phyloP scores from a whole-genome alignment of 768 basidiomycete species.

The Amanita rimosa region DNA sequence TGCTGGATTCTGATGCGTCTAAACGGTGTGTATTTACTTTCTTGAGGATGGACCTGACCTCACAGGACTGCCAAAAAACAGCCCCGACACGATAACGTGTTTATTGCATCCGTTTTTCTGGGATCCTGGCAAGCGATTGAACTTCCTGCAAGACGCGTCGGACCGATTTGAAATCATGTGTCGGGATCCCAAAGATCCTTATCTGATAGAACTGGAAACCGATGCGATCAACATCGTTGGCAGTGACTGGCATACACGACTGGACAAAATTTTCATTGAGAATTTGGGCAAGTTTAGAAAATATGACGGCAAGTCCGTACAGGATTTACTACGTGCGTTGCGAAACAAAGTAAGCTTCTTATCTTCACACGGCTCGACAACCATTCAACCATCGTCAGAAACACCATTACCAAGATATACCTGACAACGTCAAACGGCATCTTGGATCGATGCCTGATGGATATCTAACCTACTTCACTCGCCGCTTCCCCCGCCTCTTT shows the following conservation, averaged over 20 bases:
- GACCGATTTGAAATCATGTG: conserved; percentile 98
- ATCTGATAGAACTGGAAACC: conserved; percentile 65
- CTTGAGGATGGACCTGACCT: neutral
- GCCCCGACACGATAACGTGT: conserved; percentile 83
- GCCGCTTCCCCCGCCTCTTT: conserved; percentile 85
- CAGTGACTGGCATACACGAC: conserved; percentile 76
- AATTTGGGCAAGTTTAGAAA: conserved; percentile 97
- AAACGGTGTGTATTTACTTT: conserved; percentile 44
- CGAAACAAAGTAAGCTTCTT: conserved; percentile 74
- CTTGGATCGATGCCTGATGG: conserved; percentile 89
- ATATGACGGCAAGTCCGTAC: conserved; percentile 85
- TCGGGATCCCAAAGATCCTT: conserved; percentile 75
- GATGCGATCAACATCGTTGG: conserved; percentile 67
- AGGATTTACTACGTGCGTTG: conserved; percentile 86
- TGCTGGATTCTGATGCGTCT: conserved; percentile 71
- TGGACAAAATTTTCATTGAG: conserved; percentile 87
- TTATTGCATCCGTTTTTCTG: conserved; percentile 96
- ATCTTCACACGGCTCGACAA: neutral
- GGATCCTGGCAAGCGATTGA: conserved; percentile 75
- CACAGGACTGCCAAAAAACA: conserved; percentile 16
- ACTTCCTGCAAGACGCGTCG: conserved; percentile 95
- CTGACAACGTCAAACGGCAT: conserved; percentile 80
- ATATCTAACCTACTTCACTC: conserved; percentile 87
- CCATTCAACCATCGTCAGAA: conserved; percentile 37
- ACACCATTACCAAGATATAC: conserved; percentile 97